Evolutionary conservation across 495 filamentous ascomycete species (phyloP).

Genomic region (Astrothelium subdiscretum): DNA sequence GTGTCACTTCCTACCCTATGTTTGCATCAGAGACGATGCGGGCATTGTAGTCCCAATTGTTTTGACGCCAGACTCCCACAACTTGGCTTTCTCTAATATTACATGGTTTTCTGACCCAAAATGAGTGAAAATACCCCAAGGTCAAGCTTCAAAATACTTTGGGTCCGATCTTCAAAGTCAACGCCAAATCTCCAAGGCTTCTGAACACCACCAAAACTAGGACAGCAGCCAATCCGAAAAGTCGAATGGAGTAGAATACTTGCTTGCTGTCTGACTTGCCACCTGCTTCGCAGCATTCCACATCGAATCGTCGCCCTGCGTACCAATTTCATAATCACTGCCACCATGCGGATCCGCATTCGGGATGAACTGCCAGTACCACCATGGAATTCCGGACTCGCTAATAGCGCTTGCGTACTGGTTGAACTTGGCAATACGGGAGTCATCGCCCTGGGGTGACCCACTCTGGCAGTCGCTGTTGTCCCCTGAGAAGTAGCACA

Average conservation of each 20-base stretch:
- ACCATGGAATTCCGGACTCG: conserved; percentile 22
- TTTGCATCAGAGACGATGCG: too few relatives aligned
- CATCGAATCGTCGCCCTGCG: neutral
- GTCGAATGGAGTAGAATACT: neutral
- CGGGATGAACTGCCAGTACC: conserved; percentile 24
- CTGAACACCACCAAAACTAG: too few relatives aligned
- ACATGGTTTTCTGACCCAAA: too few relatives aligned
- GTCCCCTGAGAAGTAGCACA: conserved; percentile 13
- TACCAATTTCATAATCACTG: neutral
- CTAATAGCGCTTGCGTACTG: conserved; percentile 12
- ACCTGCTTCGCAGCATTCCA: neutral
- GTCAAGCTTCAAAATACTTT: too few relatives aligned
- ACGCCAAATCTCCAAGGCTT: too few relatives aligned
- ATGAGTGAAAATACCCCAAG: too few relatives aligned
- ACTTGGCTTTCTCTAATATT: too few relatives aligned
- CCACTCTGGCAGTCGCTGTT: conserved; percentile 13
- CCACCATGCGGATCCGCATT: conserved; percentile 14
- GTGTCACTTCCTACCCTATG: too few relatives aligned
- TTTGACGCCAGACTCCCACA: too few relatives aligned
- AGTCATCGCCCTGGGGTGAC: neutral
- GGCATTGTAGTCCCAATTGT: too few relatives aligned
- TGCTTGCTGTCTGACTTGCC: neutral
- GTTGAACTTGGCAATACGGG: conserved; percentile 6
- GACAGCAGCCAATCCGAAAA: neutral
- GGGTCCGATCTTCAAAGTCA: too few relatives aligned